Base-by-base conservation (phyloP, 2,329 filamentous ascomycete genomes). In the Colletotrichum falcatum region DNA sequence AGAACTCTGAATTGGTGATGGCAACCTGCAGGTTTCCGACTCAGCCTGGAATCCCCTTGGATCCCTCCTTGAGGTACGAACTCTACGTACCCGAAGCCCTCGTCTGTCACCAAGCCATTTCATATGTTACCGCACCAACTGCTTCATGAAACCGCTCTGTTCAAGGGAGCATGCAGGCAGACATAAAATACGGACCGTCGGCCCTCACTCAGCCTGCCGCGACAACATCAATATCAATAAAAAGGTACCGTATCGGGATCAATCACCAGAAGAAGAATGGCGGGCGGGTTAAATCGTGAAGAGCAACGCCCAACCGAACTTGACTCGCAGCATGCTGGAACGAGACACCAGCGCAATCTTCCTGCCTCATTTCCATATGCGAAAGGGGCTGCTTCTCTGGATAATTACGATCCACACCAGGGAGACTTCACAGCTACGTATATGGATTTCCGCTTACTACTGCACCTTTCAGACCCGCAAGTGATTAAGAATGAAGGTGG, bases 1-100 rank as follows among this genome's bases (percentile, higher is more conserved):
- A 46, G 69, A 70, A 71, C 69, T 65, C 61, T 60, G 69, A 71
- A 60, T 61, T 71, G 54, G 58, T 60, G 66, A 65, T 65, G 39
- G 5, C 35, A n/a, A 64, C 48, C 33, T 49, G 46, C 65, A 60
- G 65, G 53, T 54, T 64, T 60, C 49, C 60, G 30, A 33, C 35
- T 55, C 54, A 51, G 65, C 69, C 65, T 71, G 65, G 60, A 51
- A 64, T 42, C n/a, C 49, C 65, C 68, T 62, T 70, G 62, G 49
- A 66, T 37, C 35, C 46, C 44, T 23, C 37, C n/a, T 30, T n/a
- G 33, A 23, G 23, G 18, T 11, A 20, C 37, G 30, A 70, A 61
- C 55, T 61, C 35, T 66, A 46, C 33, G 26, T 44, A 51, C 39
- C 53, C 35, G 46, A 60, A 55, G 49, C 49, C 42, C 42, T 53